Evolutionary conservation across 176 grass and related monocot species (phyloP).

Genomic region (Calamus simplicifolius): DNA sequence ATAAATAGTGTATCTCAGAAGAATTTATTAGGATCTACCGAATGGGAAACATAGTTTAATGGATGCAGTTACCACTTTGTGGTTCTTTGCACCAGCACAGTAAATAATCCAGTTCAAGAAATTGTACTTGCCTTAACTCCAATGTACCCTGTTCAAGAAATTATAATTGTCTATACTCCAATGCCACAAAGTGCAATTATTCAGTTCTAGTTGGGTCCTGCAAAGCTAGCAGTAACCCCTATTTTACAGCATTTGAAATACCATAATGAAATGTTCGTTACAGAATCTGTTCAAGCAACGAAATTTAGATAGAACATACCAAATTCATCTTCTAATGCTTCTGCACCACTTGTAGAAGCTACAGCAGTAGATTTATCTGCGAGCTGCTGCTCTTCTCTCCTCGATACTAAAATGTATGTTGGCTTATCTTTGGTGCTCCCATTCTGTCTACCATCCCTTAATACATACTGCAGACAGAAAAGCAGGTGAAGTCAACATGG

Average conservation of each 20-base stretch:
- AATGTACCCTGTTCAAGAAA: too few species aligned
- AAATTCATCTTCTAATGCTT: constrained; percentile 25
- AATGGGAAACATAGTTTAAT: too few species aligned
- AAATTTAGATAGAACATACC: constrained; percentile 11
- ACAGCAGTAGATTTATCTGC: constrained; percentile 33
- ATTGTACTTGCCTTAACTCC: too few species aligned
- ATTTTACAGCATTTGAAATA: constrained; percentile 2
- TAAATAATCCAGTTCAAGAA: too few species aligned
- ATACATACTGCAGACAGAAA: constrained; percentile 51
- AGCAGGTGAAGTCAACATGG: constrained; percentile 16
- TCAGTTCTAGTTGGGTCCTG: not conserved
- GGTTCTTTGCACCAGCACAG: too few species aligned
- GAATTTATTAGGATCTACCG: too few species aligned
- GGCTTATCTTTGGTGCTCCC: constrained; percentile 61
- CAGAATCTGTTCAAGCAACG: constrained; percentile 6
- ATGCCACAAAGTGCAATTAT: too few species aligned
- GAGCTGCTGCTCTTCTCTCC: constrained; percentile 54
- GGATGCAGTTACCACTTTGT: too few species aligned
- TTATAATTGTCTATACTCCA: too few species aligned
- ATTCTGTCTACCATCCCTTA: constrained; percentile 29
- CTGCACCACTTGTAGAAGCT: constrained; percentile 36
- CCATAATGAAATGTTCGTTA: constrained; percentile 11
- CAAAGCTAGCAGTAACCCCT: not conserved
- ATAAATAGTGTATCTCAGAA: too few species aligned
- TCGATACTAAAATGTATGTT: constrained; percentile 70